These are phyloP conservation scores for Quercus robur DNA, from an alignment of 306 rosid genomes.

Conservation along the genomic window DNA sequence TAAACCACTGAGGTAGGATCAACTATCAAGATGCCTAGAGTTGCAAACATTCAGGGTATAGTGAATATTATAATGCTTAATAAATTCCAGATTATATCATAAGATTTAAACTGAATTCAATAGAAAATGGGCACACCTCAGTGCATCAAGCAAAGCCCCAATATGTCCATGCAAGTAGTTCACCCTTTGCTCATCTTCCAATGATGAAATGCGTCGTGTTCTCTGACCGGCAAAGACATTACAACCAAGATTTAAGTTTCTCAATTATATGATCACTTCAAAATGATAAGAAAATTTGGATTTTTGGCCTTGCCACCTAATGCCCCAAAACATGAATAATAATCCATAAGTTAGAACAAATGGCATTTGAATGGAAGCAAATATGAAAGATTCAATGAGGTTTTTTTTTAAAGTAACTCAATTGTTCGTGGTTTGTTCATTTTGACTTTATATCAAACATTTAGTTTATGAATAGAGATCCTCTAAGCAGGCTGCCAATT, in stretches of 20 bases:
- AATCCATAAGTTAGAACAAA: not conserved
- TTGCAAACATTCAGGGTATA: not conserved
- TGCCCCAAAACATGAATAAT: not conserved
- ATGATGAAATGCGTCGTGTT: conserved; percentile 45
- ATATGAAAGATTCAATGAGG: not conserved
- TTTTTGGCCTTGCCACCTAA: not conserved
- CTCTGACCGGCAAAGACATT: conserved; percentile 34
- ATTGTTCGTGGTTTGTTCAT: not conserved
- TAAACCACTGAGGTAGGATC: not conserved
- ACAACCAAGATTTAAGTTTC: not conserved
- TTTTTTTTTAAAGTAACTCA: not conserved
- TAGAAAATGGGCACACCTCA: conserved; percentile 38
- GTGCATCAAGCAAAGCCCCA: conserved; percentile 28
- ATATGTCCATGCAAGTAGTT: conserved; percentile 40
- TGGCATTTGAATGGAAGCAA: not conserved
- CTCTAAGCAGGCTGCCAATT: not conserved
- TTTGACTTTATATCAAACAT: not conserved
- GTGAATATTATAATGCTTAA: not conserved
- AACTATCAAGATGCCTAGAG: not conserved
- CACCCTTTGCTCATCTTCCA: conserved; percentile 55
- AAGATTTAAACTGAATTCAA: not conserved
- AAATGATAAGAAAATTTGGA: not conserved
- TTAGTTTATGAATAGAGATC: too few species aligned
- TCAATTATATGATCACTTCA: not conserved
- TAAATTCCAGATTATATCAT: not conserved